Percentiles rank a stretch among this genome's conserved stretches.
Evolutionary conservation across 768 basidiomycete species (phyloP).

Genomic region (Lentinus tigrinus): DNA sequence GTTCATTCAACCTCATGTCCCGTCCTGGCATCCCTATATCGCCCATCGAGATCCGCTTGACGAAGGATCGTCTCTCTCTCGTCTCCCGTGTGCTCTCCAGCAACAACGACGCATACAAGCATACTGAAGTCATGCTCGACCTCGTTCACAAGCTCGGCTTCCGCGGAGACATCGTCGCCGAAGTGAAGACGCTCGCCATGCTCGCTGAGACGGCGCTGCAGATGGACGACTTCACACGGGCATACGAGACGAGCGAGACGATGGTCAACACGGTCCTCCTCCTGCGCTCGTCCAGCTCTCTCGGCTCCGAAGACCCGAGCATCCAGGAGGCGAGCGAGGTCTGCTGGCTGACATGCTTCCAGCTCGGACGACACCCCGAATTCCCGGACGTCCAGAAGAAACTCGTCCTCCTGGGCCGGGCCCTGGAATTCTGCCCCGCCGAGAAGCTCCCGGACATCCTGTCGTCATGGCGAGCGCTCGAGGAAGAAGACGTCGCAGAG

Average conservation of each 20-base stretch:
- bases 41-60: constrained; percentile 91
- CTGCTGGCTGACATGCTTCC: constrained; percentile 88
- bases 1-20: constrained; percentile 86
- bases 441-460: constrained; percentile 81
- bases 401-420: constrained; percentile 71
- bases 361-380: constrained; percentile 81
- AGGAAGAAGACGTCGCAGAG: constrained; percentile 57
- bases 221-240: constrained; percentile 73
- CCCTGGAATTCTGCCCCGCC: constrained; percentile 82
- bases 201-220: constrained; percentile 84
- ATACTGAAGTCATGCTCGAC: constrained; percentile 89
- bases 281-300: constrained; percentile 38
- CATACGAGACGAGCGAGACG: constrained; percentile 66
- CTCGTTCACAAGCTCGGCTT: constrained; percentile 87
- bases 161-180: constrained; percentile 65
- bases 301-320: constrained; percentile 36
- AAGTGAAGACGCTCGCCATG: constrained; percentile 86
- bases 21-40: constrained; percentile 75
- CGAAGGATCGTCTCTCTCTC: constrained; percentile 85
- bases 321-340: constrained; percentile 70
- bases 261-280: constrained; percentile 67
- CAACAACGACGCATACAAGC: constrained; percentile 86
- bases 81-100: constrained; percentile 82
- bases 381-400: constrained; percentile 68
- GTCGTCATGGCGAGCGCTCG: constrained; percentile 70